Evolutionary conservation across 2,329 filamentous ascomycete genomes (phyloP).

Genomic region (Orbilia javanica): DNA sequence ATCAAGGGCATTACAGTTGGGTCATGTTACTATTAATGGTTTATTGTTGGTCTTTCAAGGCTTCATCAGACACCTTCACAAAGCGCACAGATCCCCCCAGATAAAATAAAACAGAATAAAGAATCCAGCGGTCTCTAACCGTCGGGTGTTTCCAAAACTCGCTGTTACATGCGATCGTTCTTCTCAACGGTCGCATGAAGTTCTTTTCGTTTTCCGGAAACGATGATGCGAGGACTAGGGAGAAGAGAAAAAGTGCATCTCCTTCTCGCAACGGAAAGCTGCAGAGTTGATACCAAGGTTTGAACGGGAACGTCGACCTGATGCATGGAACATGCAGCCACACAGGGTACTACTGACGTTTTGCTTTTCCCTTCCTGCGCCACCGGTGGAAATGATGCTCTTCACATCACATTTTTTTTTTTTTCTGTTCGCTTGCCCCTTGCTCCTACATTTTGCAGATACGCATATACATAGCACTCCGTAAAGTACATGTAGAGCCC

Average conservation of each 20-base stretch:
- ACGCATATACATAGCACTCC: too few species aligned
- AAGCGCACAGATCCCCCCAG: constrained; percentile 19
- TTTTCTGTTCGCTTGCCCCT: too few species aligned
- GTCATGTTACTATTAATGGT: constrained; percentile 41
- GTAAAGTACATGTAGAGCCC: too few species aligned
- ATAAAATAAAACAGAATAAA: neutral
- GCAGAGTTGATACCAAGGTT: constrained; percentile 24
- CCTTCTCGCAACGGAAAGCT: constrained; percentile 22
- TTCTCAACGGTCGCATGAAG: constrained; percentile 13
- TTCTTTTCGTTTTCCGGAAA: constrained; percentile 16
- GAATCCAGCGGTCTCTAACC: neutral
- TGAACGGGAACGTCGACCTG: constrained; percentile 12
- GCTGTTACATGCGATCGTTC: neutral
- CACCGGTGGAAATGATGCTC: constrained; percentile 42
- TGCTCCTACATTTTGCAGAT: constrained; percentile 32
- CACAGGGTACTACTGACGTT: too few species aligned
- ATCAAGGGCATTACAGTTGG: neutral
- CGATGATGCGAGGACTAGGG: neutral
- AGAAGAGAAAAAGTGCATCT: neutral
- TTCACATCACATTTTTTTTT: too few species aligned
- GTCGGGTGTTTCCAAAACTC: neutral
- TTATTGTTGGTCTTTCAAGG: constrained; percentile 1
- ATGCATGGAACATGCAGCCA: constrained; percentile 5
- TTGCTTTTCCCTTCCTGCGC: constrained; percentile 34
- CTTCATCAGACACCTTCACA: neutral